Conservation (phyloP, 108 stramenopile genomes). For the Skeletonema marinoi region DNA sequence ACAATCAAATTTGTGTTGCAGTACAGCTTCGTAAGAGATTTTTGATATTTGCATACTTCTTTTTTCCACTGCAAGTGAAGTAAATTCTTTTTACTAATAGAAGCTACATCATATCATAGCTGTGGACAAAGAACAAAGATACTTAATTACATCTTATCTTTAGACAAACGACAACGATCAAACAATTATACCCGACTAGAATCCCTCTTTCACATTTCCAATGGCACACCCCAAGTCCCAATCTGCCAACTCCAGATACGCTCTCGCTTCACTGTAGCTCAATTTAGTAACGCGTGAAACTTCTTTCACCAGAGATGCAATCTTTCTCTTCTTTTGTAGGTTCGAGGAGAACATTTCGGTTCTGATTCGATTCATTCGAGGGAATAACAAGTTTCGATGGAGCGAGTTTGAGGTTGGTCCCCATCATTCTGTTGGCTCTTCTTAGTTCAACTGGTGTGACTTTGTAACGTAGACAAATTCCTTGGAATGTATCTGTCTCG, state of each 20-base stretch:
- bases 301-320: conserved; percentile 21
- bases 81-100: too few relatives aligned
- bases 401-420: conserved; percentile 56
- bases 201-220: conserved; percentile 39
- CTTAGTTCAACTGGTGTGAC: conserved; percentile 59
- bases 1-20: too few relatives aligned
- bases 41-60: too few relatives aligned
- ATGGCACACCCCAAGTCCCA: conserved; percentile 57
- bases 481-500: conserved; percentile 64
- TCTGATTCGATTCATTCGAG: conserved; percentile 1
- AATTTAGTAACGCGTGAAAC: neutral
- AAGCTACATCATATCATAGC: neutral
- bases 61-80: too few relatives aligned
- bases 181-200: neutral
- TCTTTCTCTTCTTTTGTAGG: conserved; percentile 39
- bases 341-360: neutral
- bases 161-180: neutral
- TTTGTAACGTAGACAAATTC: conserved; percentile 65
- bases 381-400: conserved; percentile 62
- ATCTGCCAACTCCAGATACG: conserved; percentile 63
- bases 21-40: too few relatives aligned
- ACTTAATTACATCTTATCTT: neutral
- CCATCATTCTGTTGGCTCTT: conserved; percentile 64
- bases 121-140: neutral
- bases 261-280: conserved; percentile 47